Base-by-base conservation (phyloP, 805 yeast genomes). In the Nakazawaea anatomiae region DNA sequence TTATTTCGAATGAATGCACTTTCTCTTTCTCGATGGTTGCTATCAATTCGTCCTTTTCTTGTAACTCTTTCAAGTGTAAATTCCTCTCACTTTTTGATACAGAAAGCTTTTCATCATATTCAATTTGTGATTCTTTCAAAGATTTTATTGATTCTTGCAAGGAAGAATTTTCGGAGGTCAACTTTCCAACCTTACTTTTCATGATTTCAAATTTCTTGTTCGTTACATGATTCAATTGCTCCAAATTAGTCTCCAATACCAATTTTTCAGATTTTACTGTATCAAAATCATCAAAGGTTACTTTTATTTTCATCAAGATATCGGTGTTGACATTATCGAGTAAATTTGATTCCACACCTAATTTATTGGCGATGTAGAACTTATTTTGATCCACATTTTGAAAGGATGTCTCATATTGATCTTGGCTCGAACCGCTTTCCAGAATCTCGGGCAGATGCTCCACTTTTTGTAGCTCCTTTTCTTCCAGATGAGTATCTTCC, bases 161-260 rank as follows among this genome's bases (percentile, higher is more conserved):
- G 2, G 53, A 50, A 2, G 55, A 56, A 9, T 65, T 57, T 11
- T 64, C 60, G 2, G 52, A 40, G n/a, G 63, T 52, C 3, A 63
- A 50, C 3, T 55, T 53, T 3, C 54, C 56, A 1, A 68, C 43
- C 43, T 71, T 71, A 6, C 48, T 53, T 34, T 65, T 67, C 44
- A 73, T 53, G 0, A 60, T 36, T 11, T 67, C 72, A 5, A 64
- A 50, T 46, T 65, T 71, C 50, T 65, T 69, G 7, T 57, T 51
- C 1, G 62, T 58, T 1, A 70, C 52, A 39, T 69, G 73, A 25
- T 67, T 66, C 14, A 63, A 54, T 48, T 73, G 77, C 49, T 76
- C 79, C 14, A 69, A 59, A n/a, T 66, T 65, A 10, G 75, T 66
- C 51, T 68, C 71, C 31, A 70, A 40, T 3, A 68, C 57, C 44